Base-by-base conservation (phyloP, 164 flowering plant species). In the Santalum album region DNA sequence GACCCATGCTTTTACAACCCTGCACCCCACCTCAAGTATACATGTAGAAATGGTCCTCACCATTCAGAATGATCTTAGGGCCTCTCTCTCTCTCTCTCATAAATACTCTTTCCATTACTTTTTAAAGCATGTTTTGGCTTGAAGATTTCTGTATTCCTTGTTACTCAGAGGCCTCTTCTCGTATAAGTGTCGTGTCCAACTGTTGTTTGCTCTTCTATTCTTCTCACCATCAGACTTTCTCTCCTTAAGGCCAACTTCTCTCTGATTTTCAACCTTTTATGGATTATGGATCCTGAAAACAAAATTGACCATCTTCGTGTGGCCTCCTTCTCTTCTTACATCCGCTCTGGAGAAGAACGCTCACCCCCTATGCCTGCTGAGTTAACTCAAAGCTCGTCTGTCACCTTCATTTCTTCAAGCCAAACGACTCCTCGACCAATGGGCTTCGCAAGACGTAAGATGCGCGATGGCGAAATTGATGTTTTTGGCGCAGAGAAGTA, bases 401-500 rank as follows among this genome's bases (percentile, higher is more conserved):
- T 54, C 36, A 22, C 51, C 50, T 26, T 44, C 29, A 46, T 25
- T 32, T 35, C 65, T 59, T n/a, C n/a, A n/a, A n/a, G n/a, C 32
- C 57, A 39, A 43, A 69, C 53, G n/a, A 52, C 48, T 44, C 56
- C 58, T 11, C 9, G 17, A 3, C 16, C 14, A 15, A 15, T 12
- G 4, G 24, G 21, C 59, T 48, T 55, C 1, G 61, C 20, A 7
- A 61, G 55, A 36, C 50, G 22, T 6, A 62, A 26, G 40, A 39
- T 55, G 15, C 61, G 27, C 15, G 74, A 69, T n/a, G 73, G 62
- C 18, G 82, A 75, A 54, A 64, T 76, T 20, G 55, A 65, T 1
- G 71, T 81, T 12, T 81, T 78, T 57, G 74, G 69, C 12, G 87
- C 87, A 16, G 83, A 81, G 35, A 78, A 57, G 34, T 78, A 81